These are phyloP conservation scores for Globisporangium iwayamae DNA, from an alignment of 352 stramenopile species.

Conservation along the genomic window DNA sequence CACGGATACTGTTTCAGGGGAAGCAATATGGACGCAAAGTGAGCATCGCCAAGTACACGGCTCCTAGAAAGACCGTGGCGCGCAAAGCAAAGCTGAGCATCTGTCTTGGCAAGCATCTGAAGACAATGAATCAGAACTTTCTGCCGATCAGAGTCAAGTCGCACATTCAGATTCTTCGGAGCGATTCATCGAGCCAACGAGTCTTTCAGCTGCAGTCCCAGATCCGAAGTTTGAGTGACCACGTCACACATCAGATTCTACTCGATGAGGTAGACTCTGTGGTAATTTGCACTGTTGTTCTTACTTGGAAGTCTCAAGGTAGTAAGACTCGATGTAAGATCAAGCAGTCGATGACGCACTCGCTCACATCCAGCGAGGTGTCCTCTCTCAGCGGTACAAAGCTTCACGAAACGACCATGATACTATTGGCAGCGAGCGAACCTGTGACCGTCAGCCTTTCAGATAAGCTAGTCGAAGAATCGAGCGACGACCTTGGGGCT, in stretches of 20 bases:
- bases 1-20: constrained; percentile 27
- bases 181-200: not conserved
- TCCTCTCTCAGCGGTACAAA: not conserved
- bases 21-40: constrained; percentile 14
- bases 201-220: constrained; percentile 8
- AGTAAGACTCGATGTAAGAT: not conserved
- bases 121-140: not conserved
- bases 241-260: not conserved
- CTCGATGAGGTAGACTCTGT: constrained; percentile 3
- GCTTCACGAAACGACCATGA: not conserved
- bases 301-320: not conserved
- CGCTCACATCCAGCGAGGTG: not conserved
- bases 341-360: constrained; percentile 4
- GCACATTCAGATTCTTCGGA: constrained; percentile 1
- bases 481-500: not conserved
- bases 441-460: constrained; percentile 1
- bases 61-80: not conserved
- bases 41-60: constrained; percentile 9
- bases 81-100: not conserved
- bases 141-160: constrained; percentile 10
- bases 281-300: not conserved
- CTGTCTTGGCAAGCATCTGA: not conserved
- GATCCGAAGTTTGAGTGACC: not conserved
- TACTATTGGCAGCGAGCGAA: not conserved
- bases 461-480: constrained; percentile 4